Evolutionary conservation across 371 early-diverging fungal genomes (phyloP), one percentile per base, ranked within the genome.

Genomic region (Phascolomyces articulosus): DNA sequence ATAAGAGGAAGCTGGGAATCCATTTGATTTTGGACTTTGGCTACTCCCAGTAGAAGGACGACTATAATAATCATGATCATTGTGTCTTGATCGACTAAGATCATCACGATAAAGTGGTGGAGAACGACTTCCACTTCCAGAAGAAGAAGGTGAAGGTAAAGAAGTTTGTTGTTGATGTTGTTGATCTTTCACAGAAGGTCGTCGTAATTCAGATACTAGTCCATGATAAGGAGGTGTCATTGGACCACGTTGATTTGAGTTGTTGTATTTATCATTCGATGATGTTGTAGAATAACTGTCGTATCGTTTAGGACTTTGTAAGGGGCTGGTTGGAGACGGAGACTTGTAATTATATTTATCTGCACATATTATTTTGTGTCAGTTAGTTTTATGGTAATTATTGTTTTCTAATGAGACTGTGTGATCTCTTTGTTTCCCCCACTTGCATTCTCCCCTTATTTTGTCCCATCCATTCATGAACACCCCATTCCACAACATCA

Each of bases 221-320:
- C 67, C 64, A 57, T 70, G 66, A 56, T 78, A 74, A 23, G 78
- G 75, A 31, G 74, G 73, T 47, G 78, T 72, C 16, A 76, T 65
- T 23, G 68, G 65, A 26, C 66, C 66, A n/a, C 58, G 60, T 23
- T 58, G 16, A 2, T 54, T 27, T 16, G 40, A 24, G 44, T 44
- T 44, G 47, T 38, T 56, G 56, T 40, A 40, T 44, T 40, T 59
- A 26, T 59, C 60, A 16, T 40, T 16, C 28, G 55, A 26, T 23
- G n/a, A n/a, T 31, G n/a, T n/a, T 9, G 34, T 34, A 9, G 34
- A 34, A 34, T 34, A 34, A 34, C 9, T 34, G 11, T 59, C 40
- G 40, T 40, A 38, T 28, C 47, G 40, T 24, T 59, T 59, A 55
- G 73, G 69, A 26, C 71, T 78, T 9, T 65, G 68, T 58, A 74